Conservation (phyloP, 192 early-diverging fungal genomes). For the Endogone sp. region DNA sequence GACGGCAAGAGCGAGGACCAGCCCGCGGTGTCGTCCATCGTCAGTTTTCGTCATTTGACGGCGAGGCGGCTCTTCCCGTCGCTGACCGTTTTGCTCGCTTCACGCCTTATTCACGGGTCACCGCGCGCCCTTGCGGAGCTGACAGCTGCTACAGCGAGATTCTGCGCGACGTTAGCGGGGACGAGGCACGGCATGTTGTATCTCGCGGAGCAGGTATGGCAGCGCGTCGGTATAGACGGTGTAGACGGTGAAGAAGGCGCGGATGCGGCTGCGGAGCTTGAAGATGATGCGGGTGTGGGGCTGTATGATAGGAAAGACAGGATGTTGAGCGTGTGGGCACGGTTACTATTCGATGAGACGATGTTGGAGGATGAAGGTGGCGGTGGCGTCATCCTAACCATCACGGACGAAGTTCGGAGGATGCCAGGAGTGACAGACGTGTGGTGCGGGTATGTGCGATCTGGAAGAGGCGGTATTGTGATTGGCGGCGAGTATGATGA, state of each 20-base stretch:
- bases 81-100: background rate
- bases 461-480: background rate
- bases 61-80: background rate
- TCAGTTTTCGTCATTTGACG: background rate
- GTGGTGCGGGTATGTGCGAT: conserved; percentile 16
- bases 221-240: background rate
- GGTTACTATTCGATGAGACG: background rate
- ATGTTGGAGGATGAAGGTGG: conserved; percentile 1
- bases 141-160: background rate
- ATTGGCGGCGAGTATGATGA: conserved; percentile 19
- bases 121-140: background rate
- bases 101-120: background rate
- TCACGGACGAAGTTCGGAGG: conserved; percentile 8
- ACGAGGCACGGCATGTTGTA: background rate
- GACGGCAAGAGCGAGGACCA: background rate
- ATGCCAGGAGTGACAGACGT: conserved; percentile 20
- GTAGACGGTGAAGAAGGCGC: background rate
- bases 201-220: background rate
- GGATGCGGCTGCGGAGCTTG: background rate
- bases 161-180: background rate
- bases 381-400: background rate
- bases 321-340: conserved; percentile 10
- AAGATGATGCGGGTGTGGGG: background rate
- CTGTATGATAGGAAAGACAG: background rate
- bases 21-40: background rate